A percentile compares a stretch with the other conserved stretches of the same genome.
Conservation (phyloP, 208 protist species). For the Leishmania amazonensis region DNA sequence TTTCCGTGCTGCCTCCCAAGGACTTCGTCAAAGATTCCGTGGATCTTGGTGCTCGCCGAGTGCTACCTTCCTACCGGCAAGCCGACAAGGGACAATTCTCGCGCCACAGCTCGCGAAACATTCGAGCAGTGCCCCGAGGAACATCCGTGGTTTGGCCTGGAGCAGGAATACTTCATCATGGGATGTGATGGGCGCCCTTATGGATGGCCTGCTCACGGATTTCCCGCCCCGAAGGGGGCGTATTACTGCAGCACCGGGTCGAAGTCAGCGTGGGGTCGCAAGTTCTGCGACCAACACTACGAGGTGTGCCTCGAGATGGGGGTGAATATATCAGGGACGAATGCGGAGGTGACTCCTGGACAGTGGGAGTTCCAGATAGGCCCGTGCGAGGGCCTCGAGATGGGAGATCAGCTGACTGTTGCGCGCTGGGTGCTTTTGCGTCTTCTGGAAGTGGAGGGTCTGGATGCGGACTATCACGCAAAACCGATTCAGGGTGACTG, state of each 20-base stretch:
- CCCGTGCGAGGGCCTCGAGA: constrained; percentile 85
- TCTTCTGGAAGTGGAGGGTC: constrained; percentile 64
- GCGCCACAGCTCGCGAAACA: constrained; percentile 74
- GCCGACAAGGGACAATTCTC: constrained; percentile 93
- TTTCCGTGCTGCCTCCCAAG: constrained; percentile 75
- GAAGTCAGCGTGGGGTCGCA: constrained; percentile 79
- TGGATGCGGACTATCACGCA: constrained; percentile 84
- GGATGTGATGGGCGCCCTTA: constrained; percentile 54
- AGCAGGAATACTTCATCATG: constrained; percentile 86
- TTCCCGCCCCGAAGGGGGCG: constrained; percentile 95
- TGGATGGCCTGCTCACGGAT: constrained; percentile 91
- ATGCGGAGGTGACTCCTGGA: constrained; percentile 96
- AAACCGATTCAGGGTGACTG: constrained; percentile 98
- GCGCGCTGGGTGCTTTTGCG: constrained; percentile 93
- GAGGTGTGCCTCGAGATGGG: constrained; percentile 86
- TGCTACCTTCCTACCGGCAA: constrained; percentile 92
- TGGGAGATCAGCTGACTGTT: constrained; percentile 95
- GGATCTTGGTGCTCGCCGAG: constrained; percentile 90
- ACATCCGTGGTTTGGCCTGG: constrained; percentile 87
- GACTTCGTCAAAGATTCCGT: constrained; percentile 81
- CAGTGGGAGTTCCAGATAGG: constrained; percentile 99
- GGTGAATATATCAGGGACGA: constrained; percentile 92
- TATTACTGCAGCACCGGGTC: constrained; percentile 96
- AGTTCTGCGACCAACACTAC: constrained; percentile 84
- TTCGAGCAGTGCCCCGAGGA: constrained; percentile 83